Conservation (phyloP, 371 early-diverging fungal genomes). For the Basidiobolus meristosporus region DNA sequence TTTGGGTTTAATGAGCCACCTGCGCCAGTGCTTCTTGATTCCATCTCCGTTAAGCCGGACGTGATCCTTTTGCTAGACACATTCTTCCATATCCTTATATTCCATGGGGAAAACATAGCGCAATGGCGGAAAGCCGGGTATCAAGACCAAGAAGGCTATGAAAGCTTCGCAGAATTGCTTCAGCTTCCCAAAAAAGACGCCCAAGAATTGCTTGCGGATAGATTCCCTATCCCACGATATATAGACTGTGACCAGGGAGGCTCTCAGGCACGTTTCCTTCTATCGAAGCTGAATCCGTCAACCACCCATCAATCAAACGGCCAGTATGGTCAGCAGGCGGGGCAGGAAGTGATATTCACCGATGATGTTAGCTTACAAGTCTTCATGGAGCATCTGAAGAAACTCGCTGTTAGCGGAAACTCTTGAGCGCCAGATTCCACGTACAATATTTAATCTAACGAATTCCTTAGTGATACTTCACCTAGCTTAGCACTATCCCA, state of each 20-base stretch:
- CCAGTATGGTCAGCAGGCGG: constrained; percentile 34
- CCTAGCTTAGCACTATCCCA: too few species aligned
- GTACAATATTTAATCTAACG: neutral
- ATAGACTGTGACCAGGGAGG: constrained; percentile 94
- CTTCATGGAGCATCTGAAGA: constrained; percentile 92
- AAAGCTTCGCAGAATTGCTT: constrained; percentile 82
- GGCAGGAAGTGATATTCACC: constrained; percentile 78
- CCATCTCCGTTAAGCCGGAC: constrained; percentile 91
- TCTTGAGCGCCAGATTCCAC: neutral
- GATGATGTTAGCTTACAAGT: constrained; percentile 96
- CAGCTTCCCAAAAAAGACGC: constrained; percentile 84
- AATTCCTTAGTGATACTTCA: too few species aligned
- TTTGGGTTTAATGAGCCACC: constrained; percentile 83
- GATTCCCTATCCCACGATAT: constrained; percentile 98
- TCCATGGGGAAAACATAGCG: constrained; percentile 85
- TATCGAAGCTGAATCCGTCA: constrained; percentile 98
- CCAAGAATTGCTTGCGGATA: constrained; percentile 71
- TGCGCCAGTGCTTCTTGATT: constrained; percentile 92
- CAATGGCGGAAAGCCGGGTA: constrained; percentile 86
- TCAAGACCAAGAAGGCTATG: constrained; percentile 82
- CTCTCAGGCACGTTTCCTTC: constrained; percentile 98
- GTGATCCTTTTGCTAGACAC: constrained; percentile 94
- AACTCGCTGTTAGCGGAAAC: constrained; percentile 20
- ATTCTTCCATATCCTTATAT: constrained; percentile 94
- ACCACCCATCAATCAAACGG: constrained; percentile 70